Conservation (phyloP, 2,329 filamentous ascomycete species). For the Cladosporium sp. region DNA sequence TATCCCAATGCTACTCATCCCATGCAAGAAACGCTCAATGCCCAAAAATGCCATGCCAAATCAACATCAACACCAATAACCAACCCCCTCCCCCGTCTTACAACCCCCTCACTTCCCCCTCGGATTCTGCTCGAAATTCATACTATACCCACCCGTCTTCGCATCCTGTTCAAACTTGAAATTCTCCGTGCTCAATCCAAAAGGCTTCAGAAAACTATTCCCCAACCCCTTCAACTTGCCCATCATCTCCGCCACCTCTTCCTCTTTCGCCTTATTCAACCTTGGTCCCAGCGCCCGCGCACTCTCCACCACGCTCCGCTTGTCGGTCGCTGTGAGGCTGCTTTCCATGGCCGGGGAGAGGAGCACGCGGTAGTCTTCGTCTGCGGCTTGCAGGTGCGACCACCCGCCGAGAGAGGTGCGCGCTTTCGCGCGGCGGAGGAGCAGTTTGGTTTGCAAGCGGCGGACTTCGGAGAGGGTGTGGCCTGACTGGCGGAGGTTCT, state of each 20-base stretch:
- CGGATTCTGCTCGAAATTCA: constrained; percentile 68
- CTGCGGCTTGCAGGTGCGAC: constrained; percentile 73
- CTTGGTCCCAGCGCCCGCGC: constrained; percentile 62
- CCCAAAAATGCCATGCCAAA: too few species aligned
- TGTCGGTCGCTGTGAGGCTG: constrained; percentile 62
- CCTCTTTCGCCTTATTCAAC: constrained; percentile 74
- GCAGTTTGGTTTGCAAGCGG: constrained; percentile 75
- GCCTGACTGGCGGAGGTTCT: constrained; percentile 39
- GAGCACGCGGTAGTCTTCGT: constrained; percentile 73
- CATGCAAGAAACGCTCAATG: too few species aligned
- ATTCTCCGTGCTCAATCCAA: constrained; percentile 89
- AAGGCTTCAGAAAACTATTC: constrained; percentile 87
- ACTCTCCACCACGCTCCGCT: constrained; percentile 62
- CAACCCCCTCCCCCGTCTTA: neutral
- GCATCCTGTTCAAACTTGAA: constrained; percentile 94
- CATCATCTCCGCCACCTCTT: constrained; percentile 96
- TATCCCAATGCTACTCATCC: too few species aligned
- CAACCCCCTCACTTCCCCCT: constrained; percentile 14
- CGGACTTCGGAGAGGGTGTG: constrained; percentile 59
- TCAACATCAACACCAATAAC: neutral
- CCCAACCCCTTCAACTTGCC: constrained; percentile 89
- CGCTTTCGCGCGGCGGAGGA: constrained; percentile 74
- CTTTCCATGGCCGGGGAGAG: constrained; percentile 43
- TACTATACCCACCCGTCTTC: constrained; percentile 84
- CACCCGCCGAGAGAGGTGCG: constrained; percentile 69